Conservation (phyloP, 2,329 filamentous ascomycete species). For the Alternaria gansuensis region DNA sequence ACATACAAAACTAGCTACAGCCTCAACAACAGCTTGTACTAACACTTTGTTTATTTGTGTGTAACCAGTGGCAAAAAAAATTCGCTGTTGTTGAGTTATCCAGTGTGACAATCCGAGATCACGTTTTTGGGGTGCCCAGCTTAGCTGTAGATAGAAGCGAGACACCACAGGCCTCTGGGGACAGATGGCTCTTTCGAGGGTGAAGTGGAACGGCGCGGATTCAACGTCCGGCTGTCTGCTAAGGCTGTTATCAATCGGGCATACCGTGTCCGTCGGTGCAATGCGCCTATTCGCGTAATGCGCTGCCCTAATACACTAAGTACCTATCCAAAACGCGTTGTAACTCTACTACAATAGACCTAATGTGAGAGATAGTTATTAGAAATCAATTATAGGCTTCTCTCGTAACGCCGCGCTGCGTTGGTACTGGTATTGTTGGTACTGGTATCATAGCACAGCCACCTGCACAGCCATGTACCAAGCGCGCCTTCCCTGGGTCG, state of each 20-base stretch:
- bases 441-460: not conserved
- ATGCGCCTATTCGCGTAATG: too few species aligned
- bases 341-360: too few species aligned
- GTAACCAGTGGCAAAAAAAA: too few species aligned
- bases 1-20: too few species aligned
- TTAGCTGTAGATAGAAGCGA: slow-evolving; percentile 8
- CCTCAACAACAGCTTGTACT: too few species aligned
- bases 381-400: not conserved
- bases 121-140: too few species aligned
- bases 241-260: slow-evolving; percentile 11
- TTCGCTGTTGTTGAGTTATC: too few species aligned
- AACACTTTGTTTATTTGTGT: too few species aligned
- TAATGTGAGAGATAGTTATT: too few species aligned
- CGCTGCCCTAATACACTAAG: too few species aligned
- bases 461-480: slow-evolving; percentile 7
- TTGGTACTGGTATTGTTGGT: not conserved
- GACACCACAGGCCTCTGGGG: slow-evolving; percentile 18
- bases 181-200: slow-evolving; percentile 18
- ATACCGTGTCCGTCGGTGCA: not conserved
- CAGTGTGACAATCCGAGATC: too few species aligned
- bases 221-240: slow-evolving; percentile 20
- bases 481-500: slow-evolving; percentile 4
- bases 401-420: not conserved
- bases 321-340: too few species aligned
- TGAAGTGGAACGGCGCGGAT: slow-evolving; percentile 19